phyloP scores from a whole-genome alignment of 257 asterid genomes.

The Petunia axillaris region DNA sequence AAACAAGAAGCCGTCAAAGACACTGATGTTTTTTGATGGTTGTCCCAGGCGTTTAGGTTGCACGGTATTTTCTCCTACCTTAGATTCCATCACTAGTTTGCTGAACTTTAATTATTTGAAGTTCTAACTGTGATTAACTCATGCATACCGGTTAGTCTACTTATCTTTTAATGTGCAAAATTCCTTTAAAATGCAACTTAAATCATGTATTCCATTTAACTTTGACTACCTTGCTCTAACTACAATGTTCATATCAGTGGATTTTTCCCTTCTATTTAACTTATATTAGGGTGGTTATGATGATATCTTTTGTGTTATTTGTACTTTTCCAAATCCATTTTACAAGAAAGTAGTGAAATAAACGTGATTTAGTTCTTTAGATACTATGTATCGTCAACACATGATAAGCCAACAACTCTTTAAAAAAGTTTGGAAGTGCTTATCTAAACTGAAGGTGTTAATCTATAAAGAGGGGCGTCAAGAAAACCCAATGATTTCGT shows the following conservation, averaged over 20 bases:
- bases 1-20: constrained; percentile 76
- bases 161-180: not conserved
- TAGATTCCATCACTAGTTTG: constrained; percentile 11
- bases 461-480: too few relatives aligned
- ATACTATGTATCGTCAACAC: too few relatives aligned
- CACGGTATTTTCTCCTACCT: constrained; percentile 64
- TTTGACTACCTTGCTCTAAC: not conserved
- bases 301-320: constrained; percentile 7
- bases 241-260: constrained; percentile 4
- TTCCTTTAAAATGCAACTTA: not conserved
- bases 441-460: too few relatives aligned
- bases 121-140: not conserved
- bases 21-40: constrained; percentile 95
- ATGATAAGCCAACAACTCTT: too few relatives aligned
- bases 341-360: too few relatives aligned
- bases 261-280: not conserved
- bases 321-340: not conserved
- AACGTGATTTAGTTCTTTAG: too few relatives aligned
- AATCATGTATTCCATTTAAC: constrained; percentile 5
- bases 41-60: constrained; percentile 96
- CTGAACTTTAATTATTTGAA: not conserved
- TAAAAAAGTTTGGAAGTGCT: too few relatives aligned
- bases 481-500: too few relatives aligned
- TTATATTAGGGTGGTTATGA: not conserved
- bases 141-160: constrained; percentile 1